Percentiles rank a stretch among this genome's conserved stretches.
These are phyloP conservation scores for Pseudocercospora fuligena DNA, from an alignment of 2,329 filamentous ascomycete genomes.

Conservation along the genomic window DNA sequence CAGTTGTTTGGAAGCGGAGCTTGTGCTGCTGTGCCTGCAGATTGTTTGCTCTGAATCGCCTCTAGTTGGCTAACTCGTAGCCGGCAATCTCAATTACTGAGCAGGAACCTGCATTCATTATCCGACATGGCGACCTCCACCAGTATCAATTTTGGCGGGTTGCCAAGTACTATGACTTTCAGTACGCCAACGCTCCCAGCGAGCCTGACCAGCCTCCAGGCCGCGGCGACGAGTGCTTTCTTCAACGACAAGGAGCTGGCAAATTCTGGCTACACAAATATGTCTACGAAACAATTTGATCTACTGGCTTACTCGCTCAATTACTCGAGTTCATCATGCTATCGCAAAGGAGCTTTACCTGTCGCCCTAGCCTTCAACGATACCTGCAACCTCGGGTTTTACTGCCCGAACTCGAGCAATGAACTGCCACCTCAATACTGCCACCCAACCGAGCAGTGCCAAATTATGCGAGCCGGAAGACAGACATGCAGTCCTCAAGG, in stretches of 20 bases:
- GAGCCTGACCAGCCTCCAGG: background rate
- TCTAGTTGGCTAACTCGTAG: background rate
- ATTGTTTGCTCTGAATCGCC: constrained; percentile 6
- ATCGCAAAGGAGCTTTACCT: constrained; percentile 33
- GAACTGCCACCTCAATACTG: constrained; percentile 40
- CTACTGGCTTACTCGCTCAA: constrained; percentile 29
- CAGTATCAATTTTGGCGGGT: constrained; percentile 4
- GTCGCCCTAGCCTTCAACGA: constrained; percentile 38
- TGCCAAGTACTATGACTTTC: constrained; percentile 2
- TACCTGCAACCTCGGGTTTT: constrained; percentile 36
- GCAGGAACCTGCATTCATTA: constrained; percentile 3
- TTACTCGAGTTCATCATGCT: constrained; percentile 31
- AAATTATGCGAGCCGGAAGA: constrained; percentile 28
- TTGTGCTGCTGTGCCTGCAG: background rate
- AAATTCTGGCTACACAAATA: constrained; percentile 22
- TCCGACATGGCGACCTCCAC: background rate
- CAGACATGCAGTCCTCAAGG: constrained; percentile 42
- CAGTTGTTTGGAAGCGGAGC: background rate
- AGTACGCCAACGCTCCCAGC: background rate
- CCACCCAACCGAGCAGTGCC: constrained; percentile 35
- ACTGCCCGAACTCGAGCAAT: constrained; percentile 36
- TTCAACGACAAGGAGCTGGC: background rate
- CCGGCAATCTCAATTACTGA: background rate
- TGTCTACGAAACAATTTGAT: constrained; percentile 34
- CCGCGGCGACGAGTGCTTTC: constrained; percentile 3